Percentiles rank a stretch among this genome's conserved stretches.
These are phyloP conservation scores for Starmerella vitae DNA, from an alignment of 805 yeast species.

Conservation along the genomic window DNA sequence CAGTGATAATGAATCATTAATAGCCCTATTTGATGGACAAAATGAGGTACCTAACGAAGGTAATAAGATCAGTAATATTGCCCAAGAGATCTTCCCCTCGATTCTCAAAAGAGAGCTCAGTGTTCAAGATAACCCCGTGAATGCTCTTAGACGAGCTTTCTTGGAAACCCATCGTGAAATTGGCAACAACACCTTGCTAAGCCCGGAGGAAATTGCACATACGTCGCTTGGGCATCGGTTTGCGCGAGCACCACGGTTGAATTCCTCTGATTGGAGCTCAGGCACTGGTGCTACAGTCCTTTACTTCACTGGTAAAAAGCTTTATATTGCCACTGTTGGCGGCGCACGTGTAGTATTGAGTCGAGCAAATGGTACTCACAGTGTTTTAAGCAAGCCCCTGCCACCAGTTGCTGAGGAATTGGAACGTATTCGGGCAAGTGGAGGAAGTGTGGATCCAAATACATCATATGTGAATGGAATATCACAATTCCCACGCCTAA, in stretches of 20 bases:
- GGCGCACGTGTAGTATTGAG: conserved; percentile 75
- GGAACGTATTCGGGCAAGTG: conserved; percentile 69
- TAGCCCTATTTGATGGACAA: conserved; percentile 80
- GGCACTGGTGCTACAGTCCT: conserved; percentile 80
- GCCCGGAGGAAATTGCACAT: conserved; percentile 24
- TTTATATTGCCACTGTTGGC: conserved; percentile 82
- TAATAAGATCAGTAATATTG: conserved; percentile 44
- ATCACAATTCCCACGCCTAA: conserved; percentile 74
- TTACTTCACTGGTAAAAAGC: conserved; percentile 54
- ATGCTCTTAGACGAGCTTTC: conserved; percentile 74
- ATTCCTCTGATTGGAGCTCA: conserved; percentile 55
- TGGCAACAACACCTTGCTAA: conserved; percentile 34
- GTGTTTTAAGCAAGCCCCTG: conserved; percentile 74
- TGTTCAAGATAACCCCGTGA: conserved; percentile 38
- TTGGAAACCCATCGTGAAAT: conserved; percentile 68
- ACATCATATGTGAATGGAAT: conserved; percentile 68
- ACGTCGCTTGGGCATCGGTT: conserved; percentile 40
- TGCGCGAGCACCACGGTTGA: conserved; percentile 39
- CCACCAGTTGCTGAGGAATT: conserved; percentile 55
- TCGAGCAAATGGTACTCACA: conserved; percentile 65
- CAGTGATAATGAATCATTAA: conserved; percentile 61
- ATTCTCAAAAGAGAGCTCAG: conserved; percentile 56
- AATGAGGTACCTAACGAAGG: conserved; percentile 30
- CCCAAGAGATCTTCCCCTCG: conserved; percentile 58
- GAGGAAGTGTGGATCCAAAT: conserved; percentile 77